Evolutionary conservation across 371 early-diverging fungal species (phyloP).

Genomic region (Rhizopus arrhizus): DNA sequence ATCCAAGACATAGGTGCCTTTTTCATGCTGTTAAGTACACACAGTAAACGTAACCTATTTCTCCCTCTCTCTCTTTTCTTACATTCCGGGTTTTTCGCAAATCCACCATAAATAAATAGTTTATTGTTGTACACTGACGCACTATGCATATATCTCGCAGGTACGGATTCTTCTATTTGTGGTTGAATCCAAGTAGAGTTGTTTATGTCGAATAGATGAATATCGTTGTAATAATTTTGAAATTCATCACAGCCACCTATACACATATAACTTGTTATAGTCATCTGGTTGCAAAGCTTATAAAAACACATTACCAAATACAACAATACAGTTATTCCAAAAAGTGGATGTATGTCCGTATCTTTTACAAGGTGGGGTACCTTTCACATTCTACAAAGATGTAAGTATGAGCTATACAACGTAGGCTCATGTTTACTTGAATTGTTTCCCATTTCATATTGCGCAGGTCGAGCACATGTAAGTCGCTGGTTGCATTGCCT

Average conservation of each 20-base stretch:
- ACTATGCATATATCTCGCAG: conserved; percentile 61
- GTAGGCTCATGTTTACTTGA: conserved; percentile 33
- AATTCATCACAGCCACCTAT: conserved; percentile 60
- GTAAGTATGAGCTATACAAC: neutral
- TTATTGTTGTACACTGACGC: conserved; percentile 63
- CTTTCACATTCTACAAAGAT: conserved; percentile 41
- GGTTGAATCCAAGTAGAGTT: conserved; percentile 63
- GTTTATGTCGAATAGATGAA: conserved; percentile 60
- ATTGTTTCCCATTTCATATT: conserved; percentile 53
- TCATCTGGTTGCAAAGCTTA: neutral
- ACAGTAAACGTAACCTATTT: neutral
- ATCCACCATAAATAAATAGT: conserved; percentile 68
- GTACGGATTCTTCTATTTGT: conserved; percentile 52
- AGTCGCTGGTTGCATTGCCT: conserved; percentile 62
- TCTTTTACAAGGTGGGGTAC: conserved; percentile 56
- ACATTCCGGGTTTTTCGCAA: conserved; percentile 61
- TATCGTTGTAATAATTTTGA: conserved; percentile 63
- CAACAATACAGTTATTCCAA: conserved; percentile 55
- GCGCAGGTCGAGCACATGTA: conserved; percentile 61
- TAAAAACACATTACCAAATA: conserved; percentile 50
- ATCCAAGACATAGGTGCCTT: conserved; percentile 64
- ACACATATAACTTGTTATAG: neutral
- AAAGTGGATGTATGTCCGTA: conserved; percentile 62
- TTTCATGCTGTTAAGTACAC: neutral
- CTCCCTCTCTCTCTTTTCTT: conserved; percentile 2